Evolutionary conservation across 768 basidiomycete species (phyloP).

Genomic region (Candolleomyces aberdarensis): DNA sequence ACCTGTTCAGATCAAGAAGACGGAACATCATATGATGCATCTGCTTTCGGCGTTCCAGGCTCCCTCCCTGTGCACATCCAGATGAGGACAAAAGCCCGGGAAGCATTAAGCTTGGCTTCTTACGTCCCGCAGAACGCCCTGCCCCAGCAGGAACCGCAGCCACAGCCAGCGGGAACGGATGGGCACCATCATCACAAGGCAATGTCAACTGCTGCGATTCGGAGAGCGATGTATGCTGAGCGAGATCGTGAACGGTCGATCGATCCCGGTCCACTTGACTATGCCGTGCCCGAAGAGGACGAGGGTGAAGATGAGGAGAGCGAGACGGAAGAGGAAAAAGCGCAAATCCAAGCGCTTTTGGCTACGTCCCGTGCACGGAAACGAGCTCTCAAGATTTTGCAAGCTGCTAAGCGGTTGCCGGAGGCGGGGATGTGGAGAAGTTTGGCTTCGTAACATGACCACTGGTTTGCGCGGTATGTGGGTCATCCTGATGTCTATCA

Average conservation of each 20-base stretch:
- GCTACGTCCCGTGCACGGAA: slow-evolving; percentile 41
- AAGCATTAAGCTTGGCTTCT: slow-evolving; percentile 49
- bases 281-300: slow-evolving; percentile 50
- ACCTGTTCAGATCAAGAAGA: background rate
- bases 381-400: slow-evolving; percentile 65
- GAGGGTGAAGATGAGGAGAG: slow-evolving; percentile 23
- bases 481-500: background rate
- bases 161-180: slow-evolving; percentile 22
- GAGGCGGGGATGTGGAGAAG: slow-evolving; percentile 81
- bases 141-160: slow-evolving; percentile 27
- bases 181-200: slow-evolving; percentile 13
- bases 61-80: slow-evolving; percentile 68
- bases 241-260: slow-evolving; percentile 61
- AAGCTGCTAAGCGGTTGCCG: slow-evolving; percentile 66
- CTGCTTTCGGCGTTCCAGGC: slow-evolving; percentile 35
- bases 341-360: slow-evolving; percentile 2
- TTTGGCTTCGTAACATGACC: slow-evolving; percentile 40
- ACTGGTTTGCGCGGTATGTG: background rate
- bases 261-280: slow-evolving; percentile 71
- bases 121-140: slow-evolving; percentile 53
- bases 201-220: slow-evolving; percentile 46
- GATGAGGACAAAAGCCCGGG: slow-evolving; percentile 28
- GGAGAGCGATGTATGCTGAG: slow-evolving; percentile 63
- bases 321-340: slow-evolving; percentile 27
- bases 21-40: background rate